Evolutionary conservation across 2,329 filamentous ascomycete species (phyloP).

Genomic region (Pyrenochaeta sp.): DNA sequence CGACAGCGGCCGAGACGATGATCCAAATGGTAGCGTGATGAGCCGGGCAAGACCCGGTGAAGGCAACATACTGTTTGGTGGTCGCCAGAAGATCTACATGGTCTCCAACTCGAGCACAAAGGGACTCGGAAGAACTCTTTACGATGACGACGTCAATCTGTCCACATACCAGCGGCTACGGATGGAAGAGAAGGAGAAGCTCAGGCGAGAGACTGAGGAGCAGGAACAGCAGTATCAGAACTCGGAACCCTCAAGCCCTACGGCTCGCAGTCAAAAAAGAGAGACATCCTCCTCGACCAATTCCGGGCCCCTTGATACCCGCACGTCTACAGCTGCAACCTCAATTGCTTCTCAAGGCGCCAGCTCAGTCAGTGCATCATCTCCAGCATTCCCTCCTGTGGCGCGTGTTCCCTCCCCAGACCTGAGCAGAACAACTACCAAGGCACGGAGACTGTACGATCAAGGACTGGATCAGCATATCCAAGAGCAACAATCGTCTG

Average conservation of each 20-base stretch:
- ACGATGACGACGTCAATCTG: conserved; percentile 84
- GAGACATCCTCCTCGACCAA: conserved; percentile 86
- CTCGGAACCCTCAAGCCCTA: conserved; percentile 57
- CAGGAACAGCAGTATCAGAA: conserved; percentile 51
- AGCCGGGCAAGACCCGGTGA: conserved; percentile 80
- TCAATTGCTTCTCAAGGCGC: conserved; percentile 78
- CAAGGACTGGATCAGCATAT: conserved; percentile 80
- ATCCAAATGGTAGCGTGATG: conserved; percentile 81
- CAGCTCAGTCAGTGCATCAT: conserved; percentile 45
- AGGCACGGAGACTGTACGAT: conserved; percentile 80
- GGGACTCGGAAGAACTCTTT: conserved; percentile 68
- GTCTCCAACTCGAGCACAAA: conserved; percentile 65
- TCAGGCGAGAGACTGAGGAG: conserved; percentile 37
- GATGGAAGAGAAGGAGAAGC: conserved; percentile 59
- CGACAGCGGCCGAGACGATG: conserved; percentile 68
- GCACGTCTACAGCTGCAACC: conserved; percentile 86
- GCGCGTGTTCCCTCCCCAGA: conserved; percentile 42
- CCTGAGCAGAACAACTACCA: conserved; percentile 71
- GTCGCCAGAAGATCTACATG: conserved; percentile 93
- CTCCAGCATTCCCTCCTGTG: conserved; percentile 29
- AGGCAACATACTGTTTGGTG: conserved; percentile 92
- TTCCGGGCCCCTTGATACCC: conserved; percentile 69
- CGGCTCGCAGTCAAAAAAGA: conserved; percentile 74
- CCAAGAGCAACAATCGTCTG: conserved; percentile 79
- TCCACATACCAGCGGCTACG: conserved; percentile 85